These are phyloP conservation scores for Colletotrichum karsti DNA, from an alignment of 2,329 filamentous ascomycete genomes.

Conservation along the genomic window DNA sequence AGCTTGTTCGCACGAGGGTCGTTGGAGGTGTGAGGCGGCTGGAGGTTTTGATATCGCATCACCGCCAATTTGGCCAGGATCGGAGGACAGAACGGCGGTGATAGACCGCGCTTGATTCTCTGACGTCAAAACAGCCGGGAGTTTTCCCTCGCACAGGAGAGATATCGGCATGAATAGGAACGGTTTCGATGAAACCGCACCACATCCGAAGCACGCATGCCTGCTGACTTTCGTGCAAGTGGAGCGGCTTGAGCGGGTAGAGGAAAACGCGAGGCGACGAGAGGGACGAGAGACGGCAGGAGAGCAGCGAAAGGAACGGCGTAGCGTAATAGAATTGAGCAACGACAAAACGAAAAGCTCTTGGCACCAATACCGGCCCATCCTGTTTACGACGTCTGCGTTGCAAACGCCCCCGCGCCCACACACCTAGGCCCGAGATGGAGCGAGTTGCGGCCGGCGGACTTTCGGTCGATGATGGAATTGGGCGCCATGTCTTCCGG, in stretches of 20 bases:
- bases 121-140: not conserved
- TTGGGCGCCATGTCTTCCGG: constrained; percentile 9
- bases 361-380: constrained; percentile 26
- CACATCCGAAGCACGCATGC: not conserved
- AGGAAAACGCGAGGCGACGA: not conserved
- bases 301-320: not conserved
- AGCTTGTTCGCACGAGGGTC: constrained; percentile 27
- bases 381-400: not conserved
- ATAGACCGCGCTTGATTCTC: not conserved
- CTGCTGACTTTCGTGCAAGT: not conserved
- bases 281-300: not conserved
- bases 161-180: not conserved
- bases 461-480: constrained; percentile 2
- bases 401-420: not conserved
- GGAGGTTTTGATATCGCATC: constrained; percentile 8
- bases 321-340: constrained; percentile 8
- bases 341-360: constrained; percentile 6
- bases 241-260: constrained; percentile 12
- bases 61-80: constrained; percentile 7
- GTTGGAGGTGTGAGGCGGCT: constrained; percentile 12
- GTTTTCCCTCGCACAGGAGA: not conserved
- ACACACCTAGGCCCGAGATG: constrained; percentile 9
- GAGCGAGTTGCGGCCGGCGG: constrained; percentile 15
- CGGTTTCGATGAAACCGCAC: not conserved
- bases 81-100: not conserved